Evolutionary conservation across 345 rosid species (phyloP), one percentile per base, ranked within the genome.

Genomic region (Lagerstroemia speciosa): DNA sequence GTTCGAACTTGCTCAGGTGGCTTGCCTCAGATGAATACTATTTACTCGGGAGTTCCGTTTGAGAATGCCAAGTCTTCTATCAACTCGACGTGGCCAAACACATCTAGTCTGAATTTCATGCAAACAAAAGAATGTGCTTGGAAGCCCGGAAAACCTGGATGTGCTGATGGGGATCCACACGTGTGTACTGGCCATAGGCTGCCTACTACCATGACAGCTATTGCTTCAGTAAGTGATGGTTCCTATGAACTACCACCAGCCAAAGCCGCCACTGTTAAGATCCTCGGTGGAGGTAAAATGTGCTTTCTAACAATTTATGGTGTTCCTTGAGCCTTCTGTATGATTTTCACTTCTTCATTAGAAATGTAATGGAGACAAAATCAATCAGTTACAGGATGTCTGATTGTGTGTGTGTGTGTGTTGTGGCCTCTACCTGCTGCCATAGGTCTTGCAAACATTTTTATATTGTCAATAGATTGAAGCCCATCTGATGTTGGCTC

Each of bases 21-120:
- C 76, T 82, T 82, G 87, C 89, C 76, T 45, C 87, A 79, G 66
- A 76, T 82, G 83, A 80, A 76, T 76, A 77, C 80, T 69, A 82
- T 72, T 41, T 80, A 89, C 87, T 77, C 83, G 65, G 78, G 82
- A 63, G 76, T 67, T 29, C 80, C 93, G 33, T 75, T 79, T 69
- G 70, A 75, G 65, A 77, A 83, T 63, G 58, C 81, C 75, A 79
- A 73, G 80, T 70, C 80, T 46, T 78, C 69, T 38, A 75, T 74
- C 70, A 74, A 64, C 63, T 73, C 80, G 57, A 57, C 81, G 17
- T 84, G 87, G 88, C 86, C 76, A 67, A 71, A 78, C 71, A 30
- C 83, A 31, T 72, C 82, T 62, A 68, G 74, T 46, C 71, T 86
- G 10, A 82, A 82, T 75, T 73, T 84, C 66, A 76, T 80, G 43